Base-by-base conservation (phyloP, 1,139 yeast genomes). In the Meyerozyma smithsonii region DNA sequence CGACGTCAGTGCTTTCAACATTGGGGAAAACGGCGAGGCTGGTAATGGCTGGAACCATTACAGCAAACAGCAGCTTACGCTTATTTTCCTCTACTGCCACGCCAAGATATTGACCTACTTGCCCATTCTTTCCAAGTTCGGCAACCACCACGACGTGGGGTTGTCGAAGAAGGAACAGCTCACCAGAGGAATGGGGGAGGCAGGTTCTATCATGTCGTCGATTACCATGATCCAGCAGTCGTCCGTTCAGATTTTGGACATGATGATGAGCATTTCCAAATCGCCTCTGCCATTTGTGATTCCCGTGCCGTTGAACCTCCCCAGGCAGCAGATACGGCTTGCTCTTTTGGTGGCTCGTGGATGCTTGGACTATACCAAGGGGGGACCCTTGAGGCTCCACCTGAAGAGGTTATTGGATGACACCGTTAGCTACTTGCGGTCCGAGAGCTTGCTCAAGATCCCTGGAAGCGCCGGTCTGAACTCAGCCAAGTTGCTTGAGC, bases 91-190 rank as follows among this genome's bases (percentile, higher is more conserved):
- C 36, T 88, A 85, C 56, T 86, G 84, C 58, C 85, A 85, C 54
- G 92, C 95, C 4, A 81, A 84, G 47, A 77, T 87, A 32, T 69
- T 88, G 59, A 82, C 87, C 24, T 89, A 87, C 56, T 70, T 87
- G 56, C 96, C 96, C 0, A 77, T 85, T 2, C 69, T 87, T 18
- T 69, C 75, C 8, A 68, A 68, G 46, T 65, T 61, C 44, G 75
- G 74, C 1, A 62, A 66, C 45, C 72, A 69, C 43, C 71, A 66
- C 42, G 66, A 69, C 43, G 74, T 71, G 10, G 75, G 75, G 0
- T 56, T 71, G 35, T 69, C 74, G 5, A 56, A 56, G 38, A 71
- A 70, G 46, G 73, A 69, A 38, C 59, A 58, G 39, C 49, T 70
- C 4, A 36, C 54, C 8, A 58, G 56, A 38, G 68, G 62, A 2